Evolutionary conservation across 306 rosid genomes (phyloP), one percentile per base, ranked within the genome.

Genomic region (Begonia loranthoides): DNA sequence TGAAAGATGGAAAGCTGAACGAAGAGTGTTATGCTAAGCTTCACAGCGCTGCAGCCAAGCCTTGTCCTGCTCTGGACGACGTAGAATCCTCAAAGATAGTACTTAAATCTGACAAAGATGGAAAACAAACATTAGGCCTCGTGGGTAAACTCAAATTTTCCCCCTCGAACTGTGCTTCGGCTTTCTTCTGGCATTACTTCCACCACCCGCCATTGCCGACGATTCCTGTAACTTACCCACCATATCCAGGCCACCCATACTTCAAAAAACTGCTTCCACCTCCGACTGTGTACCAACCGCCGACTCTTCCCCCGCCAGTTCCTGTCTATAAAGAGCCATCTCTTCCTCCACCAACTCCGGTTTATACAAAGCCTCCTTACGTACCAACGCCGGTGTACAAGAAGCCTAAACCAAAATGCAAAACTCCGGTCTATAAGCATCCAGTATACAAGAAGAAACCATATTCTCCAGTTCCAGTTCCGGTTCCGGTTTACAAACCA

Each of bases 21-120:
- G 94, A 76, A 63, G 87, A 90, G 17, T 90, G 97, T 36, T 85
- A 77, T 73, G 97, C 86, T 50, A 85, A 80, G 49, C 72, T 90
- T 19, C 95, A 78, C 17, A 82, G 85, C 63, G 84, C 94, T 21
- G 61, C 76, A 51, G 73, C 65, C 21, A 13, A 66, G 41, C 95
- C 92, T 3, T 90, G 95, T 50, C 80, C 82, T 68, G 63, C 74
- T 13, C 90, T 73, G 33, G 63, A 76, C 44, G 83, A 78, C 9
- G 54, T 75, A 0, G 59, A 78, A 9, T 52, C 76, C 59, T 63
- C 77, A 10, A 82, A 78, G 56, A 66, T 90, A 13, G 76, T 78
- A 9, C 56, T 74, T 41, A 68, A 73, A 41, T 61, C 84, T 60
- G 69, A 68, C 51, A 49, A 39, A 62, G 55, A 59, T 38, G 81